Base-by-base conservation (phyloP, 495 filamentous ascomycete species). In the Penicillium alfredii region DNA sequence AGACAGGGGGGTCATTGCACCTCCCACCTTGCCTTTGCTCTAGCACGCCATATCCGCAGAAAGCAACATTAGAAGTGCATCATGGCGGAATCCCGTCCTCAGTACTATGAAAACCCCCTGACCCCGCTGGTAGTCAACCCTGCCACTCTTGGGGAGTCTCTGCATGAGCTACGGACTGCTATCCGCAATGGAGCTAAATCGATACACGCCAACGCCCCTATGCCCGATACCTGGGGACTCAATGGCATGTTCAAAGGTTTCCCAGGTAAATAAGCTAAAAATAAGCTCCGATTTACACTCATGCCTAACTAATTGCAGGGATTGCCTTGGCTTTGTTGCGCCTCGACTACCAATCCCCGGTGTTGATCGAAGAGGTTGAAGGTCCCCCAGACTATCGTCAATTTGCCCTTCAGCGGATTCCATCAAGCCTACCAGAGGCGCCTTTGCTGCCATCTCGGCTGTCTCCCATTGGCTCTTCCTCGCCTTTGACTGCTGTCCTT, bases 311-410 rank as follows among this genome's bases (percentile, higher is more conserved):
- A 11, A 15, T 9, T n/a, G 11, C 34, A 68, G 64, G 64, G 6
- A 42, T 68, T 19, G 53, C 55, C 19, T 50, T 68, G 27, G 44
- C 58, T 21, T 61, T 66, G 19, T 46, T 68, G 7, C 62, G 64
- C 10, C 55, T 68, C 16, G 56, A 53, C 7, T 63, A 51, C 24
- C 64, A 68, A 36, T 49, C 44, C 1, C 22, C 49, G 1, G 46
- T 52, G 1, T 23, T 66, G 12, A 31, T 19, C 1, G 49, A 45
- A 6, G 17, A 21, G 6, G 19, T 37, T 9, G 30, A 29, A 9
- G 1, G 16, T 10, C 28, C 45, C 13, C 32, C 37, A 5, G 45
- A 60, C 23, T 68, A 60, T 35, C 51, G 39, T 13, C 31, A 45
- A 11, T 26, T 53, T 22, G 64, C 61, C 6, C 41, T 45, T 4